Base-by-base conservation (phyloP, 2,329 filamentous ascomycete genomes). In the Trichoderma atrobrunneum region DNA sequence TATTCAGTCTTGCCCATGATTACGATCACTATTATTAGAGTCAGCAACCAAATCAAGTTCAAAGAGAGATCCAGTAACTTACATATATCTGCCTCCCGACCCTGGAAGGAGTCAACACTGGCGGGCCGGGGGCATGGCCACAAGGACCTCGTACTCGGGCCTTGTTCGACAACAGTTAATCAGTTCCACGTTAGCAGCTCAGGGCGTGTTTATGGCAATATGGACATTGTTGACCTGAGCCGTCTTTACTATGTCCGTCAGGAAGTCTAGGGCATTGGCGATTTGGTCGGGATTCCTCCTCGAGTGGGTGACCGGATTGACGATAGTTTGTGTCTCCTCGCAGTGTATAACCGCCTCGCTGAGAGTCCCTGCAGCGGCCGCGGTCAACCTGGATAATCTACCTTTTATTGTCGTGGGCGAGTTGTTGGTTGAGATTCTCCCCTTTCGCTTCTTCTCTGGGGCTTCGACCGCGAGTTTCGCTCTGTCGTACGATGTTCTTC, bases 211-310 rank as follows among this genome's bases (percentile, higher is more conserved):
- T 7, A 21, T 48, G 4, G 43, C 43, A 2, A 48, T n/a, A 6
- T 48, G 18, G 3, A 8, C 18, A 3, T 18, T 1, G 7, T 1
- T 48, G 43, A 48, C 11, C 0, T 18, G 8, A 8, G 18, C 1
- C 43, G 7, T 21, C 11, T 10, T n/a, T 0, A 48, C 18, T 18
- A 48, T 48, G 43, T 48, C 43, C 7, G 3, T 2, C 0, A 48
- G 43, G 43, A 48, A 48, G 43, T 21, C 43, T 0, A 21, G 18
- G 18, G 43, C 43, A 8, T 48, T 48, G 43, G 1, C 0, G 18
- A 48, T 16, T 1, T 48, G 43, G 8, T 48, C 43, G 18, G 43
- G 39, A 3, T 30, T n/a, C n/a, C n/a, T n/a, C n/a, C n/a, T n/a
- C n/a, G n/a, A n/a, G n/a, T n/a, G n/a, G n/a, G n/a, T n/a, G n/a